Base-by-base conservation (phyloP, 106 monocot species). In the Ottelia alismoides region DNA sequence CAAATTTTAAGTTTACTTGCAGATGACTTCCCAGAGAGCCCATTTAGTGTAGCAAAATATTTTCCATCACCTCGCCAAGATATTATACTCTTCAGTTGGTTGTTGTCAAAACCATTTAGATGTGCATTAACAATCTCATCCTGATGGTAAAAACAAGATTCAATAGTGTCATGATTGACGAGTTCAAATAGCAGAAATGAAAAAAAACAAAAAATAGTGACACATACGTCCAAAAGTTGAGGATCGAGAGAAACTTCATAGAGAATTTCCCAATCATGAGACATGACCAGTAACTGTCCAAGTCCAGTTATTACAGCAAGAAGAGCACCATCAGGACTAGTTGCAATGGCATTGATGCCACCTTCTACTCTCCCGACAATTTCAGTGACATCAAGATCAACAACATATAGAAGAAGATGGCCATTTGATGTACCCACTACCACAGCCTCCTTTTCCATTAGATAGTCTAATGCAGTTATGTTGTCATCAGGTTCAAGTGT, bases 61-160 rank as follows among this genome's bases (percentile, higher is more conserved):
- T 90, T 98, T 20, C 98, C 98, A 79, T 98, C 90, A 53, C 90
- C 98, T 68, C 82, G 73, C 98, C 98, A 98, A 49, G 76, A 77
- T 7, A 43, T 6, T 7, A 6, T 43, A 43, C 40, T 43, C 16
- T 6, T 43, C 6, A 7, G 40, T 43, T 43, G 40, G 16, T 16
- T 16, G 40, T n/a, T n/a, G n/a, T n/a, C n/a, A n/a, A n/a, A n/a
- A n/a, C n/a, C n/a, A n/a, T n/a, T n/a, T n/a, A n/a, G n/a, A n/a
- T n/a, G n/a, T n/a, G n/a, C n/a, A n/a, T n/a, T n/a, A n/a, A 43
- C 40, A 43, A 43, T 43, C 6, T 16, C 40, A 43, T 43, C 40
- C 40, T 43, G 10, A 6, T 43, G 40, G 40, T 43, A 43, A n/a
- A n/a, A n/a, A n/a, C n/a, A n/a, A n/a, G n/a, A n/a, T n/a, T n/a